Evolutionary conservation across 495 filamentous ascomycete genomes (phyloP), one percentile per base, ranked within the genome.

Genomic region (Aspergillus indologenus): DNA sequence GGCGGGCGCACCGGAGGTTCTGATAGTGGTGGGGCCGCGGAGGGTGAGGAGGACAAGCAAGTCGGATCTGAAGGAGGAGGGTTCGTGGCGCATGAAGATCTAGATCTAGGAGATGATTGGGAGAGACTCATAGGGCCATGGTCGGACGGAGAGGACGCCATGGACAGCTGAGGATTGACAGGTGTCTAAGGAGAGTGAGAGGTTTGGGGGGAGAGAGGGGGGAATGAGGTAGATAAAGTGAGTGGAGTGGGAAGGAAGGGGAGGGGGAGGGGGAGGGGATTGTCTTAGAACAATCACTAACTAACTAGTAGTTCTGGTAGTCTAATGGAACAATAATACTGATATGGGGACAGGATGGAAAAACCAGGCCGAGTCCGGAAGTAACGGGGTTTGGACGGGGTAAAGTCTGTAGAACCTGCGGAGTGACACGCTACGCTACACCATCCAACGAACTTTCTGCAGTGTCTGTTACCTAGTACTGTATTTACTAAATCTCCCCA

Each of bases 331-430:
- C 29, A 26, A 42, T 43, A 44, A 55, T 55, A 42, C 23, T 55
- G n/a, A 22, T 45, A 24, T 29, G 43, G 45, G 53, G 24, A 23
- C 46, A n/a, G 46, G 47, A 29, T 40, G 47, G 40, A 58, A 58
- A 23, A 18, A 46, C 26, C 55, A 54, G 45, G 58, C 60, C 60
- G 55, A 60, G 59, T 49, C 67, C 69, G 72, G 72, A 71, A 69
- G 70, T 73, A 75, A 63, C 70, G 70, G 70, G 47, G 64, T 58
- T 70, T 67, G 64, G 46, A 31, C 45, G 48, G 57, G 57, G 48
- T 42, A 44, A 31, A 53, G 22, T 31, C 5, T 40, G 34, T 40
- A 40, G 34, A 40, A 40, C 12, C 48, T 21, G 23, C 19, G 4
- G 15, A 24, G 48, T 9, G 23, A 29, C 11, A 23, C 21, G n/a